These are phyloP conservation scores for Betula pendula DNA, from an alignment of 306 rosid species.

Conservation along the genomic window DNA sequence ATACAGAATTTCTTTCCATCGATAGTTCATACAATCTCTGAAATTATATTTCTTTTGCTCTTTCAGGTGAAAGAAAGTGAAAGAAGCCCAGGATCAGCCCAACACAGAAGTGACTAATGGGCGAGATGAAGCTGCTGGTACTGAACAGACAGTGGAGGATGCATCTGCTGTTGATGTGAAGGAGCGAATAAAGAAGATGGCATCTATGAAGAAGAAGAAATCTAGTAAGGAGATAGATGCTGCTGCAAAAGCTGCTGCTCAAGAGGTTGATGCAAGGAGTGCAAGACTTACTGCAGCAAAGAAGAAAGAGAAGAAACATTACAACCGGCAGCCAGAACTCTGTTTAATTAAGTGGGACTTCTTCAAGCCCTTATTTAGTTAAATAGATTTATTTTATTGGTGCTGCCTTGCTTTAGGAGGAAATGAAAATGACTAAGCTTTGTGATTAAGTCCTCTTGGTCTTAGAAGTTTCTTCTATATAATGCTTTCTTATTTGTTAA, in stretches of 20 bases:
- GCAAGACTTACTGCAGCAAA: slow-evolving; percentile 87
- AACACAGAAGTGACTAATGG: slow-evolving; percentile 45
- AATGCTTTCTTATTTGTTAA: too few relatives aligned
- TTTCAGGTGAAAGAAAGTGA: slow-evolving; percentile 85
- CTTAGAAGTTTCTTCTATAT: too few relatives aligned
- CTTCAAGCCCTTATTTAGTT: too few relatives aligned
- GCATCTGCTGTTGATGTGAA: slow-evolving; percentile 70
- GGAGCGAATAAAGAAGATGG: slow-evolving; percentile 85
- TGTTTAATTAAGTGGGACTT: too few relatives aligned
- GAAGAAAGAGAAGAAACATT: slow-evolving; percentile 95
- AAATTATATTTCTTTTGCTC: slow-evolving; percentile 16
- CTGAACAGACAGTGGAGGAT: slow-evolving; percentile 59
- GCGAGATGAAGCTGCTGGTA: slow-evolving; percentile 38
- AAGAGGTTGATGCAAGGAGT: slow-evolving; percentile 83
- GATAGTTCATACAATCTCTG: too few relatives aligned
- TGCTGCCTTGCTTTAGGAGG: too few relatives aligned
- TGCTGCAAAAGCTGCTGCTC: slow-evolving; percentile 83
- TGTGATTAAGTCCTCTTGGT: too few relatives aligned
- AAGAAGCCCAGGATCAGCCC: slow-evolving; percentile 64
- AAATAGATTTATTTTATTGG: too few relatives aligned
- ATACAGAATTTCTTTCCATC: too few relatives aligned
- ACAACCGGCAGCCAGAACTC: slow-evolving; percentile 90
- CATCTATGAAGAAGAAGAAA: slow-evolving; percentile 76
- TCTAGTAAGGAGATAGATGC: slow-evolving; percentile 81
- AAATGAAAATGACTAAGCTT: too few relatives aligned